Percentiles rank a stretch among this genome's conserved stretches.
Evolutionary conservation across 306 rosid species (phyloP).

Genomic region (Prunus salicina): DNA sequence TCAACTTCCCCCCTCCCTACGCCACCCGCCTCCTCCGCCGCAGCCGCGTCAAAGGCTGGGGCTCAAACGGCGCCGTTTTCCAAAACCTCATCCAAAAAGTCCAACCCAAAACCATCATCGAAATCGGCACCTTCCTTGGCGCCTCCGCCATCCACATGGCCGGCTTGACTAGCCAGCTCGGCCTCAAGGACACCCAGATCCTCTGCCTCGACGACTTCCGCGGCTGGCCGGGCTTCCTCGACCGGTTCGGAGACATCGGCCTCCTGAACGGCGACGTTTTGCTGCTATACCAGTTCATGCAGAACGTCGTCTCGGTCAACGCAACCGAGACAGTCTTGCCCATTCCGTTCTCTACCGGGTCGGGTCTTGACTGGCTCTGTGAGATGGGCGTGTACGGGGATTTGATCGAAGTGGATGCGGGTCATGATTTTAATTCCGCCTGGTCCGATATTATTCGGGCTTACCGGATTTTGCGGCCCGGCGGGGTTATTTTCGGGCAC

Average conservation of each 20-base stretch:
- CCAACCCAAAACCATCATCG: conserved; percentile 54
- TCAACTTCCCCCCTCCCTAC: conserved; percentile 50
- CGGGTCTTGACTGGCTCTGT: conserved; percentile 45
- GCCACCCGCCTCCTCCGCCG: conserved; percentile 34
- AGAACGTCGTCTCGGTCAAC: conserved; percentile 42
- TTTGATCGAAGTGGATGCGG: conserved; percentile 64
- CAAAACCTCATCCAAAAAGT: conserved; percentile 51
- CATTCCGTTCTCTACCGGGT: conserved; percentile 56
- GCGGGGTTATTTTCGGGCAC: conserved; percentile 77
- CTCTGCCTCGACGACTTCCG: conserved; percentile 69
- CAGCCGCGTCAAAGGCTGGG: conserved; percentile 46
- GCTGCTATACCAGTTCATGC: conserved; percentile 57
- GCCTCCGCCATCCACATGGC: conserved; percentile 84
- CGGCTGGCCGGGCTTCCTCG: conserved; percentile 74
- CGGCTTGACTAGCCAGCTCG: conserved; percentile 48
- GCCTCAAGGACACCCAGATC: conserved; percentile 43
- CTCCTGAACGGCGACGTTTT: conserved; percentile 68
- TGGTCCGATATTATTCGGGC: conserved; percentile 75
- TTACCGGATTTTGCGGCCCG: conserved; percentile 51
- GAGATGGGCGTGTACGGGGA: conserved; percentile 62
- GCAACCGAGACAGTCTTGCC: conserved; percentile 50
- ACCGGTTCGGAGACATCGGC: conserved; percentile 34
- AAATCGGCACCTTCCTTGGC: conserved; percentile 77
- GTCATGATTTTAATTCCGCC: conserved; percentile 66
- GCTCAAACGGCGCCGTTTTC: conserved; percentile 59